These are phyloP conservation scores for Cystobasidium slooffiae DNA, from an alignment of 1,284 basidiomycete genomes.

Conservation along the genomic window DNA sequence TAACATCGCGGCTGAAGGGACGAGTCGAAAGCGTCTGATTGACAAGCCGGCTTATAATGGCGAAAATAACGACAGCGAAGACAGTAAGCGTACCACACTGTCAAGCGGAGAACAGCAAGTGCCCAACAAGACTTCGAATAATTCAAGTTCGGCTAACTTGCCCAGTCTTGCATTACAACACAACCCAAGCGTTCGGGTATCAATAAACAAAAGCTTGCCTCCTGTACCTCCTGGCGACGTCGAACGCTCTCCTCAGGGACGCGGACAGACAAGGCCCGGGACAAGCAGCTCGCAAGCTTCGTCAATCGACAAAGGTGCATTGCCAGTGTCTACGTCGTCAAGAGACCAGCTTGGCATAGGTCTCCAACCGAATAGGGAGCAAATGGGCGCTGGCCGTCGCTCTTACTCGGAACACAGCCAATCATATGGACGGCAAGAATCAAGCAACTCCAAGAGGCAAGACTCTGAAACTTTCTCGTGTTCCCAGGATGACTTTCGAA, in stretches of 20 bases:
- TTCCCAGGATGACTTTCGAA: not conserved
- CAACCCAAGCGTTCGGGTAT: conserved; percentile 17
- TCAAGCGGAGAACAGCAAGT: conserved; percentile 31
- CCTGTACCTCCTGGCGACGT: conserved; percentile 18
- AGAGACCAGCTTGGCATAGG: not conserved
- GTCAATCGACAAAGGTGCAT: not conserved
- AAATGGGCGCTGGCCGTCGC: not conserved
- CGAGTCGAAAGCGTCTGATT: not conserved
- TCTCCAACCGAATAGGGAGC: not conserved
- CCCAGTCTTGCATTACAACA: not conserved
- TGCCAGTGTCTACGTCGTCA: not conserved
- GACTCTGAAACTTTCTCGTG: not conserved
- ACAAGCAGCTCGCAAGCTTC: not conserved
- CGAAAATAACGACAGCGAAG: conserved; percentile 12
- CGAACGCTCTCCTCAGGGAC: not conserved
- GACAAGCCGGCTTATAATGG: conserved; percentile 3
- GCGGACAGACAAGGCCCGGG: not conserved
- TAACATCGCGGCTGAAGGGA: not conserved
- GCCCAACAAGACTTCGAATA: conserved; percentile 3
- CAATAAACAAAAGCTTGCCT: conserved; percentile 40
- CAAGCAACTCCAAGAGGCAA: not conserved
- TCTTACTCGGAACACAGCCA: conserved; percentile 15
- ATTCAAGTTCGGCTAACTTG: conserved; percentile 1
- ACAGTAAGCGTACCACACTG: conserved; percentile 29
- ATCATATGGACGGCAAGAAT: not conserved